Percentiles rank a stretch among this genome's conserved stretches.
phyloP scores from a whole-genome alignment of 164 flowering plant species.

The Tetrastigma voinierianum region DNA sequence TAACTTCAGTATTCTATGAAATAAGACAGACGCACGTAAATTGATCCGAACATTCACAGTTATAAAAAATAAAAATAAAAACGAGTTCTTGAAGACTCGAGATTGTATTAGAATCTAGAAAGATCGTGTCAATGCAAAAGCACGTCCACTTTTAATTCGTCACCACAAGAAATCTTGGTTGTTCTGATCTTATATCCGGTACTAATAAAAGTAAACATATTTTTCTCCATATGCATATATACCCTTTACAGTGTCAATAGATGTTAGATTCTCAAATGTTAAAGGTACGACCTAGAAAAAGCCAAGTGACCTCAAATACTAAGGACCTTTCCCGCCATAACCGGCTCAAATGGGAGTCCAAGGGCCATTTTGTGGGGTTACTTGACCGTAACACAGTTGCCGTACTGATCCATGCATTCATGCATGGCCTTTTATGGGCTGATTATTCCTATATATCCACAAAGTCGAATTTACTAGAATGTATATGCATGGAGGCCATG shows the following conservation, averaged over 20 bases:
- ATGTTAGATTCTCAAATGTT: not conserved
- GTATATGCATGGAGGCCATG: too few relatives aligned
- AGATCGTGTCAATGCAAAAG: conserved; percentile 7
- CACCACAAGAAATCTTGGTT: not conserved
- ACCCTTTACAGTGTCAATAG: conserved; percentile 1
- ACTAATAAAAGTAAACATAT: conserved; percentile 7
- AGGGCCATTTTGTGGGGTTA: conserved; percentile 7
- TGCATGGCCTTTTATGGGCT: not conserved
- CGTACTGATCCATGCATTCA: not conserved
- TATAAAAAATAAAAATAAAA: too few relatives aligned
- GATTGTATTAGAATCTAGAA: not conserved
- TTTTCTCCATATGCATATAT: not conserved
- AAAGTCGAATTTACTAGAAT: too few relatives aligned
- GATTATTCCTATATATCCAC: too few relatives aligned
- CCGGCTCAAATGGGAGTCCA: conserved; percentile 12
- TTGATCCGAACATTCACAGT: too few relatives aligned
- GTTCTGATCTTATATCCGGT: not conserved
- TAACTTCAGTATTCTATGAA: too few relatives aligned
- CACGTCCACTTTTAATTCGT: conserved; percentile 5
- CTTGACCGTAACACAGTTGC: not conserved
- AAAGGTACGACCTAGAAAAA: too few relatives aligned
- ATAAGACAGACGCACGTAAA: too few relatives aligned
- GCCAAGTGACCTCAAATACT: too few relatives aligned
- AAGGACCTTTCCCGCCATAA: not conserved
- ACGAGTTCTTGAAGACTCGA: conserved; percentile 3